Base-by-base conservation (phyloP, 495 filamentous ascomycete genomes). In the Penicillium longicatenatum region DNA sequence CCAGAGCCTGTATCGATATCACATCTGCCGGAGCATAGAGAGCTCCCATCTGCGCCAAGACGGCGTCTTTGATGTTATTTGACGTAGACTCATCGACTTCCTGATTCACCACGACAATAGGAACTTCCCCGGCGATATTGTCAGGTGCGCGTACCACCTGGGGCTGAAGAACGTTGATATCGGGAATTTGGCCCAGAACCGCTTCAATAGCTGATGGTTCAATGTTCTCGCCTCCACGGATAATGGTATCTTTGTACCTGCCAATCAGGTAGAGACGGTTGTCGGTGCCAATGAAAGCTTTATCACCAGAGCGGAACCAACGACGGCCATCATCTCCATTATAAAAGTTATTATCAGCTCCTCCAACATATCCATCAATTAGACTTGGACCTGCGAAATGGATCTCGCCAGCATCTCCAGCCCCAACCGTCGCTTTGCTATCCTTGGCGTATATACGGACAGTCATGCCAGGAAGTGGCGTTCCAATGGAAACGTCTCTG, bases 141-240 rank as follows among this genome's bases (percentile, higher is more conserved):
- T 69, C 60, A 1, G 54, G 31, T 33, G 30, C 49, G 1, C 31
- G 19, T 6, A 69, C 53, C 52, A 66, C 52, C 52, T 69, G 63
- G 12, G 66, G 57, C 35, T 69, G 35, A 17, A 66, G 44, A 31
- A 41, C 44, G 17, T 44, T 21, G 42, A 69, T 37, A 12, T 63
- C 68, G 5, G 65, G 55, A 11, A 69, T 53, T 30, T 69, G 53
- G 37, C 64, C 56, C 64, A 68, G 21, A 51, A 64, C 33, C 8
- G 46, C 50, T 57, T 82, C 79, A 20, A 82, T 75, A 11, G 62
- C 67, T 5, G 64, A 55, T 1, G 76, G 75, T 1, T 68, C 52
- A 20, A 82, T 70, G 47, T 81, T 82, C 53, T 80, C 73, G 8
- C 78, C 78, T n/a, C 69, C 79, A 3, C 79, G 70, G 31, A 81